Evolutionary conservation across 2,329 filamentous ascomycete species (phyloP).

Genomic region (Allantophomopsis lycopodina): DNA sequence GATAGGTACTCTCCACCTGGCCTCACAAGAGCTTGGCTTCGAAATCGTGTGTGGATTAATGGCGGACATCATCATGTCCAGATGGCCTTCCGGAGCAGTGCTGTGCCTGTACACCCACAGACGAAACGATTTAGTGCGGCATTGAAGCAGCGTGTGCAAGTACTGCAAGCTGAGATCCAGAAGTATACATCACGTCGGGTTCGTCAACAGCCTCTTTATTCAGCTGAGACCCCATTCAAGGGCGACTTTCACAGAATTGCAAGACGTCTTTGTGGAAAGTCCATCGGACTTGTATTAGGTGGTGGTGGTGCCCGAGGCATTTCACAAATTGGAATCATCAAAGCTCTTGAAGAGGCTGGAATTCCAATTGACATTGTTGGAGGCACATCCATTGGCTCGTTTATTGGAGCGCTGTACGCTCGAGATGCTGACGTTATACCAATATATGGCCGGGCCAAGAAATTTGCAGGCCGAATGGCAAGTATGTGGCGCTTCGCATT

Average conservation of each 20-base stretch:
- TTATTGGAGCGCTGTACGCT: conserved; percentile 90
- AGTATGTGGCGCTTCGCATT: conserved; percentile 98
- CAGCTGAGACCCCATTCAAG: conserved; percentile 84
- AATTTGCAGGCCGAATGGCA: conserved; percentile 96
- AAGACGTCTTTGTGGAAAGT: conserved; percentile 80
- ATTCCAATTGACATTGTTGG: conserved; percentile 93
- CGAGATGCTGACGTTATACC: conserved; percentile 93
- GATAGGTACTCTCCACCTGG: conserved; percentile 81
- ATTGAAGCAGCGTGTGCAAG: conserved; percentile 85
- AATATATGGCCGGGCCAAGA: conserved; percentile 93
- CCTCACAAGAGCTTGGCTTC: conserved; percentile 76
- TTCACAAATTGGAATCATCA: conserved; percentile 84
- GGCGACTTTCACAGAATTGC: conserved; percentile 93
- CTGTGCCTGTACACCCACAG: conserved; percentile 63
- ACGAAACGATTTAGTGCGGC: conserved; percentile 70
- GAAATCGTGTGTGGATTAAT: conserved; percentile 94
- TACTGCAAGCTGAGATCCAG: conserved; percentile 90
- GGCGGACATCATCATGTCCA: conserved; percentile 96
- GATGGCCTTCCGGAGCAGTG: conserved; percentile 71
- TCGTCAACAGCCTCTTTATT: conserved; percentile 80
- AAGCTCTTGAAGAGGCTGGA: conserved; percentile 87
- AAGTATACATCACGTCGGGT: conserved; percentile 93
- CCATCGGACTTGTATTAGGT: conserved; percentile 84
- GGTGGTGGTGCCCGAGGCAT: conserved; percentile 89
- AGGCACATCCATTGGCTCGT: conserved; percentile 90